Evolutionary conservation across 2,329 filamentous ascomycete genomes (phyloP), one percentile per base, ranked within the genome.

Genomic region (Madurella mycetomatis): DNA sequence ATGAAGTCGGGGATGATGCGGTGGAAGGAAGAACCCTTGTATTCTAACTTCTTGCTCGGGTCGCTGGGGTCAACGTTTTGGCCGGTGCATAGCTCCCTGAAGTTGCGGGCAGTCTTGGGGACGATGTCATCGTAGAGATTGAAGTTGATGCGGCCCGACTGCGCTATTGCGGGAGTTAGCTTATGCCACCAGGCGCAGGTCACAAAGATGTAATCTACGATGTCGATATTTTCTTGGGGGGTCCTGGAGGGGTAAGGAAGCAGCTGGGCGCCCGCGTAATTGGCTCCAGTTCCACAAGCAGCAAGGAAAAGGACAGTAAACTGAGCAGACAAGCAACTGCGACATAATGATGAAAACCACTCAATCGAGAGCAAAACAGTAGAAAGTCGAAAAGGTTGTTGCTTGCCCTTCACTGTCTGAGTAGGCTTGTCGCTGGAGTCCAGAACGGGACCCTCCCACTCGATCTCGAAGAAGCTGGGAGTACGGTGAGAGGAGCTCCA

Each of bases 1-100:
- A 95, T 95, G 83, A 95, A 95, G 55, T 90, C 74, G 65, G 88
- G 88, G 75, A 95, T 95, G 75, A 96, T 86, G 67, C 91, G 90
- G 83, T 96, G 90, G 86, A 95, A 95, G 64, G 82, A 80, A 66
- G 89, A 94, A 70, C 83, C 84, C 73, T 82, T 74, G 82, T 95
- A 96, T 66, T 90, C 89, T 73, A 25, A 25, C 25, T 25, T 25
- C 25, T 25, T 25, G 25, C 7, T 25, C 25, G 25, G 25, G 25
- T 25, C 25, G 7, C 25, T 25, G 25, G 25, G 25, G 25, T 88
- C 86, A 69, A 88, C 89, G 77, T 90, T 84, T 79, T 88, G 82
- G 65, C 80, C 81, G 61, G 85, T 90, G 86, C 87, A 91, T 69
- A 94, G 87, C 72, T 84, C 84, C 65, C 82, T 83, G 85, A 95